Evolutionary conservation across 257 asterid genomes (phyloP), one percentile per base, ranked within the genome.

Genomic region (Fraxinus anomala): DNA sequence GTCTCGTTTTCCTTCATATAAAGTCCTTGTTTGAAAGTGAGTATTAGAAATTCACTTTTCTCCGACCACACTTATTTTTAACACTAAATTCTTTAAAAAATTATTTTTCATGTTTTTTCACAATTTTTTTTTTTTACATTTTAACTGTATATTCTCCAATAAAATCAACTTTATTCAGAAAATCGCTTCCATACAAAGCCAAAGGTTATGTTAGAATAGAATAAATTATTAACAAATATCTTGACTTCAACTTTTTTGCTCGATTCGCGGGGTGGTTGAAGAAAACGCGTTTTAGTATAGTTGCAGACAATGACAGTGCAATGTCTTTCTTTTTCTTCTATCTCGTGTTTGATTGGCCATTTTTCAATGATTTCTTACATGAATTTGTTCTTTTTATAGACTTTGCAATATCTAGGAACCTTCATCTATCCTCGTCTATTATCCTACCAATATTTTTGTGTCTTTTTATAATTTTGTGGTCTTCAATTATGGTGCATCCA

Each of bases 201-300:
- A 42, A 42, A 42, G 49, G 16, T 42, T 42, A 42, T 11, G 49
- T 11, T 26, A 26, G 28, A 26, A 26, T 26, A 26, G 28, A 26
- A 26, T 26, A 26, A 26, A 26, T 26, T 26, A 26, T 26, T 26
- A 0, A 26, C 28, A 26, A 26, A 26, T 3, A 16, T 47, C 21
- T 59, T 63, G 69, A 63, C 36, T 63, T 63, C 17, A 26, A 63
- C 34, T 63, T 63, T 24, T 4, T 63, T 4, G 69, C n/a, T 6
- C 21, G 1, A 11, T 26, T 63, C 19, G 10, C 0, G 36, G n/a
- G 69, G 36, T 3, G 1, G 19, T 26, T 24, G n/a, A 9, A 63
- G 69, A 63, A 63, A 63, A 24, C 69, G 34, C 36, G 69, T 63
- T 63, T 63, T 11, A 63, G n/a, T 19, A 63, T 63, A 63, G 69